Percentiles rank a stretch among this genome's conserved stretches.
Evolutionary conservation across 257 asterid species (phyloP).

Genomic region (Paulownia fortunei): DNA sequence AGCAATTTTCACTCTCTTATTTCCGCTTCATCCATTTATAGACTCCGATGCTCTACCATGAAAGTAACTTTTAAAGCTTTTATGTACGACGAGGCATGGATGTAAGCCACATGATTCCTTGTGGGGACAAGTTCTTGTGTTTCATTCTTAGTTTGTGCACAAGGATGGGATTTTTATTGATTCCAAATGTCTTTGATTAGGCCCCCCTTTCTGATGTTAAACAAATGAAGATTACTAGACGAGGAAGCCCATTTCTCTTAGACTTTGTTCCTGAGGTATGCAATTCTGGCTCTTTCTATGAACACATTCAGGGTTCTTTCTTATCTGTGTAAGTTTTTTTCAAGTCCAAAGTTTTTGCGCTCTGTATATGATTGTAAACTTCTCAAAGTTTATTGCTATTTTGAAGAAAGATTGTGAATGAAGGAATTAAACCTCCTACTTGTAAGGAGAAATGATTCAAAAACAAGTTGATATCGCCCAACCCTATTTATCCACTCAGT

Average conservation of each 20-base stretch:
- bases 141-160: constrained; percentile 20
- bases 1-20: constrained; percentile 22
- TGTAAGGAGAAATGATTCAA: too few species aligned
- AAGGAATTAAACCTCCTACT: too few species aligned
- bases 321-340: constrained; percentile 3
- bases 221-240: constrained; percentile 69
- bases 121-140: constrained; percentile 20
- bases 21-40: constrained; percentile 25
- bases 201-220: constrained; percentile 86
- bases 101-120: neutral
- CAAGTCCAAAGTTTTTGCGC: neutral
- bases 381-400: too few species aligned
- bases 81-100: constrained; percentile 17
- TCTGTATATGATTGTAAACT: neutral
- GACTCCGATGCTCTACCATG: constrained; percentile 3
- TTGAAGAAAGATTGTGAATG: too few species aligned
- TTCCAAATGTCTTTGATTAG: constrained; percentile 46
- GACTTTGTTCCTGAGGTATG: constrained; percentile 92
- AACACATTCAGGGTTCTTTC: constrained; percentile 20
- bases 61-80: neutral
- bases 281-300: constrained; percentile 31
- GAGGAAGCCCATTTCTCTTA: constrained; percentile 69
- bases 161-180: constrained; percentile 32
- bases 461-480: too few species aligned
- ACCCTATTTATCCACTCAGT: too few species aligned